Conservation (phyloP, 176 grass and related monocot species). For the Tillandsia fasciculata region DNA sequence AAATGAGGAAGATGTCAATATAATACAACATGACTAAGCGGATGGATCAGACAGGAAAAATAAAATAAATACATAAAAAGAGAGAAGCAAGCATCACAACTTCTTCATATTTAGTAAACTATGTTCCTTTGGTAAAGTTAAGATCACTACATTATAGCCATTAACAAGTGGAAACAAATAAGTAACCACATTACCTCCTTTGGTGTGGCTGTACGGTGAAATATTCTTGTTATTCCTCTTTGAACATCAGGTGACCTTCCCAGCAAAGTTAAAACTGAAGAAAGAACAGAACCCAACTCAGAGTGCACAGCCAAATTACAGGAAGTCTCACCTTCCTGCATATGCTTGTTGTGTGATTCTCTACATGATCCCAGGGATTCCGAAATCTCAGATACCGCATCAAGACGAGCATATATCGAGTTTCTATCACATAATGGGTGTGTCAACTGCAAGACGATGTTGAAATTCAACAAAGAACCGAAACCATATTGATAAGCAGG, state of each 20-base stretch:
- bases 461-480: slow-evolving; percentile 17
- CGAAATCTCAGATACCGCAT: slow-evolving; percentile 80
- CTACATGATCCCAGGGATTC: slow-evolving; percentile 56
- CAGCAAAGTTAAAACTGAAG: slow-evolving; percentile 55
- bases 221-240: slow-evolving; percentile 87
- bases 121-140: not conserved
- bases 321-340: slow-evolving; percentile 13
- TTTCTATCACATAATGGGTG: slow-evolving; percentile 73
- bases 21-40: not conserved
- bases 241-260: slow-evolving; percentile 77
- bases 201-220: slow-evolving; percentile 70
- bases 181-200: slow-evolving; percentile 42
- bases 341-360: slow-evolving; percentile 26
- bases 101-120: too few species aligned
- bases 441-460: slow-evolving; percentile 51
- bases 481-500: not conserved
- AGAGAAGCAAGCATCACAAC: too few species aligned
- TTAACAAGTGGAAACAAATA: slow-evolving; percentile 13
- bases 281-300: slow-evolving; percentile 58
- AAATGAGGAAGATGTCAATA: too few species aligned
- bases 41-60: not conserved
- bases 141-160: not conserved
- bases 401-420: slow-evolving; percentile 71
- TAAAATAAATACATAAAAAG: too few species aligned
- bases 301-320: slow-evolving; percentile 24